Conservation (phyloP, 257 asterid species). For the Nicotiana tomentosiformis region DNA sequence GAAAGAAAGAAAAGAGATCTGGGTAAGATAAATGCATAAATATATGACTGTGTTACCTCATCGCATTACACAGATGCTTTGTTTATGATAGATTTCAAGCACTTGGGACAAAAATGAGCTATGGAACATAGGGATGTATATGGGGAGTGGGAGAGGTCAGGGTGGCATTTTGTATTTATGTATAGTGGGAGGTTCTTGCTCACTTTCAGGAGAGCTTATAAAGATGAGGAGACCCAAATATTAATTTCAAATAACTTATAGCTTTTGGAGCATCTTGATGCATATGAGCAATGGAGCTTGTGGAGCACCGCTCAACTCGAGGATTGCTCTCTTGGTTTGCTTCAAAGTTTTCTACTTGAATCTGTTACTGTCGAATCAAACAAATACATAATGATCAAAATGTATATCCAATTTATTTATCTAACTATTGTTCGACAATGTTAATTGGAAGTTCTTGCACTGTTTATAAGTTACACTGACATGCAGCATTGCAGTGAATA, state of each 20-base stretch:
- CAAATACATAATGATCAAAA: slow-evolving; percentile 22
- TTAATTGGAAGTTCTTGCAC: neutral
- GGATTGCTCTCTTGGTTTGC: slow-evolving; percentile 99
- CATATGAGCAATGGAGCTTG: slow-evolving; percentile 95
- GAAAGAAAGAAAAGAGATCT: too few species aligned
- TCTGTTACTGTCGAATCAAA: slow-evolving; percentile 29
- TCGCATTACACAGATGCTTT: slow-evolving; percentile 81
- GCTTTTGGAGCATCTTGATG: slow-evolving; percentile 97
- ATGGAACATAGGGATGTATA: slow-evolving; percentile 96
- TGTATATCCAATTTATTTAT: neutral
- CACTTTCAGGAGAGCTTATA: slow-evolving; percentile 70
- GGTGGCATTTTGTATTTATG: slow-evolving; percentile 76
- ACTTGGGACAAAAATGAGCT: slow-evolving; percentile 95
- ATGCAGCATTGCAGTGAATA: slow-evolving; percentile 32
- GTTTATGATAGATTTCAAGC: slow-evolving; percentile 94
- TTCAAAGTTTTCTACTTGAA: slow-evolving; percentile 51
- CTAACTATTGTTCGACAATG: neutral
- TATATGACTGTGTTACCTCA: slow-evolving; percentile 46
- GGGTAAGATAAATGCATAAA: slow-evolving; percentile 36
- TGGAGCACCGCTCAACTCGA: slow-evolving; percentile 93
- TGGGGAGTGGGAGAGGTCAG: slow-evolving; percentile 95
- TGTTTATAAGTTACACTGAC: slow-evolving; percentile 14
- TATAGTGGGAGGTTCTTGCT: slow-evolving; percentile 84
- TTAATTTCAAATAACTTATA: slow-evolving; percentile 41
- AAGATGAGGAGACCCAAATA: slow-evolving; percentile 70